A percentile compares a stretch with the other conserved stretches of the same genome.
phyloP scores from a whole-genome alignment of 2,329 filamentous ascomycete species.

The Sporothrix dimorphospora region DNA sequence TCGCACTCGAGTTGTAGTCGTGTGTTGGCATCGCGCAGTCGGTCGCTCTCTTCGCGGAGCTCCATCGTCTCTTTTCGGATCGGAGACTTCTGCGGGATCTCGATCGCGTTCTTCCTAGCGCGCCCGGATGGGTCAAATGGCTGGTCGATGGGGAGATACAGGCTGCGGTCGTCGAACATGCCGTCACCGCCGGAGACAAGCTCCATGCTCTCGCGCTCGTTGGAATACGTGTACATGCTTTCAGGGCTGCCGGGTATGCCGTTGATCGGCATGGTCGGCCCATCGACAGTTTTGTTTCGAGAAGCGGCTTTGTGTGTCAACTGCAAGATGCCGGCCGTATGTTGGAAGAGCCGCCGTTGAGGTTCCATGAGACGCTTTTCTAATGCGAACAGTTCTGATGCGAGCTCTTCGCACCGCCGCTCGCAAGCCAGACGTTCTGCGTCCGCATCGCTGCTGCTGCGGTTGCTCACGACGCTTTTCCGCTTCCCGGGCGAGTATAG shows the following conservation, averaged over 20 bases:
- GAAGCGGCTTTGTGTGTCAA: constrained; percentile 80
- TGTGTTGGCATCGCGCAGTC: constrained; percentile 25
- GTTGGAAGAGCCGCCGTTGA: constrained; percentile 77
- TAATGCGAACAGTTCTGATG: constrained; percentile 75
- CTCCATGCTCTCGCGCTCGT: constrained; percentile 62
- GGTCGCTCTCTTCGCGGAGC: constrained; percentile 50
- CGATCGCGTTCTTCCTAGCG: constrained; percentile 48
- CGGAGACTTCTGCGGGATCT: constrained; percentile 62
- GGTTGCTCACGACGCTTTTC: constrained; percentile 55
- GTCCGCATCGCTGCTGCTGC: constrained; percentile 63
- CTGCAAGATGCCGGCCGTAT: constrained; percentile 90
- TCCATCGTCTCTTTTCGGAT: constrained; percentile 57
- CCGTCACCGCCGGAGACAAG: constrained; percentile 55
- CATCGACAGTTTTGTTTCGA: constrained; percentile 38
- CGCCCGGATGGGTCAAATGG: constrained; percentile 52
- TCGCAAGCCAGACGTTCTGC: constrained; percentile 74
- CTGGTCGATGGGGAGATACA: constrained; percentile 71
- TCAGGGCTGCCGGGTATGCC: constrained; percentile 75
- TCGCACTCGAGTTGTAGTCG: constrained; percentile 40
- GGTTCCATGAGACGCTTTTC: constrained; percentile 77
- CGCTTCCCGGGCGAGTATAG: constrained; percentile 68
- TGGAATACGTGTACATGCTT: constrained; percentile 71
- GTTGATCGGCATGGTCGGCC: constrained; percentile 49
- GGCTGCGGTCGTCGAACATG: constrained; percentile 75
- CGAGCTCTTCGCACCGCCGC: constrained; percentile 82